Percentiles rank a stretch among this genome's conserved stretches.
These are phyloP conservation scores for Scopulariopsis brevicaulis DNA, from an alignment of 2,329 filamentous ascomycete species.

Conservation along the genomic window DNA sequence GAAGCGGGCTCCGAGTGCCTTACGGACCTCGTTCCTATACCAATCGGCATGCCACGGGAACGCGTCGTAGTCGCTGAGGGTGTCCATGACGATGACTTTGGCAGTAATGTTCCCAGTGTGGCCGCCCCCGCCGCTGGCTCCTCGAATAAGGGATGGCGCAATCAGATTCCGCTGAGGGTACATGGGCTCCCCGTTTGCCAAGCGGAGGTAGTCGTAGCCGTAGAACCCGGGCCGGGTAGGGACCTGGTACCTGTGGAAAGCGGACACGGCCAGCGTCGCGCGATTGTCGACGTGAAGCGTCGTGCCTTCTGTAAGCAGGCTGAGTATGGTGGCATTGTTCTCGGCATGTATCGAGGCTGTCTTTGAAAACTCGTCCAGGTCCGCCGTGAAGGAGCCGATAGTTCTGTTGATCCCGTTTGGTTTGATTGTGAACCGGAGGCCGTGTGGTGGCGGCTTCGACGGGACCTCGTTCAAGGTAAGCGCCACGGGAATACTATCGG, in stretches of 20 bases:
- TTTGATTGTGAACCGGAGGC: neutral
- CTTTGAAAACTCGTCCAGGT: neutral
- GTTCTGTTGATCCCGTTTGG: neutral
- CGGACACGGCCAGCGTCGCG: conserved; percentile 4
- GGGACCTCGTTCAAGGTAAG: neutral
- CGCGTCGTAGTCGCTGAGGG: conserved; percentile 11
- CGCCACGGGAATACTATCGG: no score
- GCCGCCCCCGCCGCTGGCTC: conserved; percentile 1
- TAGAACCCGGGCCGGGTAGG: conserved; percentile 5
- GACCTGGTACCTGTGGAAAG: conserved; percentile 9
- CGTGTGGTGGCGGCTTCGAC: neutral
- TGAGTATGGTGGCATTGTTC: neutral
- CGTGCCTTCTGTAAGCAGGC: neutral
- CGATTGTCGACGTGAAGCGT: conserved; percentile 3
- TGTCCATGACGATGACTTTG: conserved; percentile 13
- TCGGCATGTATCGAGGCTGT: neutral
- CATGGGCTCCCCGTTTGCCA: conserved; percentile 3
- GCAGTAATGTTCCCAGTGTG: conserved; percentile 8
- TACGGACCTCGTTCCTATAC: conserved; percentile 9
- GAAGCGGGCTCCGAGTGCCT: conserved; percentile 5
- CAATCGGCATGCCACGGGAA: conserved; percentile 13
- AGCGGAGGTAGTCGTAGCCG: conserved; percentile 9
- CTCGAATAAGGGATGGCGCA: neutral
- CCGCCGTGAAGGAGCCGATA: neutral
- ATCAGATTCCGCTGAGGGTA: conserved; percentile 8